Evolutionary conservation across 441 rosid species (phyloP).

Genomic region (Erysimum cheiri): DNA sequence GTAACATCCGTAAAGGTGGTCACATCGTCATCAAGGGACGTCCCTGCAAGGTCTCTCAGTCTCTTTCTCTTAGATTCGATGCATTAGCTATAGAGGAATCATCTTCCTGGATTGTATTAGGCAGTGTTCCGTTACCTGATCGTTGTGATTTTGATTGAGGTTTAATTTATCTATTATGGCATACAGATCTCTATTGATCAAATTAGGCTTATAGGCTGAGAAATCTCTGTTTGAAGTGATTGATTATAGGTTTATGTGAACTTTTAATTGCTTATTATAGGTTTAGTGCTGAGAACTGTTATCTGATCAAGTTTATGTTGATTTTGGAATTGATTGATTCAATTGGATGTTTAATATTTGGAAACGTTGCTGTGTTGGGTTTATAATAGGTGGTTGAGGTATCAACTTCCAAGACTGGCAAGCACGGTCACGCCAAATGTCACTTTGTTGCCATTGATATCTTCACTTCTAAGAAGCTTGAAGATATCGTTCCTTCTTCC

Average conservation of each 20-base stretch:
- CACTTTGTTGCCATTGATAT: conserved; percentile 95
- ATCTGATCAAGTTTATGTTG: background rate
- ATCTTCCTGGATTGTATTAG: background rate
- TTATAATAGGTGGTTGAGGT: conserved; percentile 82
- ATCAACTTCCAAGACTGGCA: conserved; percentile 93
- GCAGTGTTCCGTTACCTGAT: background rate
- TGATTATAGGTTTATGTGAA: too few relatives aligned
- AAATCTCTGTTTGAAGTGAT: too few relatives aligned
- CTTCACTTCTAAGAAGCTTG: conserved; percentile 90
- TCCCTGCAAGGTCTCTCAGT: conserved; percentile 78
- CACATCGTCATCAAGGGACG: conserved; percentile 87
- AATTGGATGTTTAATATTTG: background rate
- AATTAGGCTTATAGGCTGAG: too few relatives aligned
- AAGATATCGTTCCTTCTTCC: conserved; percentile 96
- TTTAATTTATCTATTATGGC: too few relatives aligned
- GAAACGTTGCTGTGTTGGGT: background rate
- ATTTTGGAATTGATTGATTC: background rate
- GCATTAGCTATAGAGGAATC: background rate
- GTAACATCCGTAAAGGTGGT: conserved; percentile 86
- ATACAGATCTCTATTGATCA: too few relatives aligned
- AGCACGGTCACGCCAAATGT: conserved; percentile 98
- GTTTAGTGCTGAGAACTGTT: background rate
- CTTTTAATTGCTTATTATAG: too few relatives aligned
- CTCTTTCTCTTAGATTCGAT: background rate
- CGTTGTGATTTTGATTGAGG: background rate